Evolutionary conservation across 2,329 filamentous ascomycete genomes (phyloP).

Genomic region (Calonectria honghensis): DNA sequence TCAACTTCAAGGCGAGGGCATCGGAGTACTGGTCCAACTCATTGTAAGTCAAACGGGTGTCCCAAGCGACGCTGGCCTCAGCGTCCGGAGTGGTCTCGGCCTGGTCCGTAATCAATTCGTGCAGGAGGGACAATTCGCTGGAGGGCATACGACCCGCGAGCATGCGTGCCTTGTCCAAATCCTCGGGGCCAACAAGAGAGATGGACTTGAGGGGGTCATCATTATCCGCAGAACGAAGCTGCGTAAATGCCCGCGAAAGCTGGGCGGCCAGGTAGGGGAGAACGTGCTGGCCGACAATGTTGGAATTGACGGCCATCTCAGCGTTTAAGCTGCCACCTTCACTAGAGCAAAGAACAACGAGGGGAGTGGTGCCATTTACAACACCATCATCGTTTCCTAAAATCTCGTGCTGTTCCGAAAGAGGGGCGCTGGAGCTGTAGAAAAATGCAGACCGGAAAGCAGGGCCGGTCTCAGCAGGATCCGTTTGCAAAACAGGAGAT

Average conservation of each 20-base stretch:
- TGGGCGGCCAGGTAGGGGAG: slow-evolving; percentile 15
- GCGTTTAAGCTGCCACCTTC: slow-evolving; percentile 11
- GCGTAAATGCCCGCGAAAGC: slow-evolving; percentile 26
- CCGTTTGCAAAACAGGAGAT: background rate
- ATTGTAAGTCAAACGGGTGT: slow-evolving; percentile 12
- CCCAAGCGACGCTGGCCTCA: slow-evolving; percentile 19
- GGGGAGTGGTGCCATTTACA: slow-evolving; percentile 11
- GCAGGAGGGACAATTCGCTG: background rate
- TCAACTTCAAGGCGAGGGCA: slow-evolving; percentile 5
- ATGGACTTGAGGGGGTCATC: slow-evolving; percentile 23
- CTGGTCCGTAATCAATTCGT: slow-evolving; percentile 15
- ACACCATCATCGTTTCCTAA: slow-evolving; percentile 9
- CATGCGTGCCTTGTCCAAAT: slow-evolving; percentile 22
- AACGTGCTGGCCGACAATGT: slow-evolving; percentile 30
- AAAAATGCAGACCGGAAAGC: background rate
- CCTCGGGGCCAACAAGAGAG: slow-evolving; percentile 1
- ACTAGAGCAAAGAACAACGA: slow-evolving; percentile 12
- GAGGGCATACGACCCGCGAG: slow-evolving; percentile 10
- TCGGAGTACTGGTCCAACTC: slow-evolving; percentile 17
- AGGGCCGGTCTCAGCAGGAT: background rate
- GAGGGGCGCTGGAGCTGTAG: slow-evolving; percentile 9
- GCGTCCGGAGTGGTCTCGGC: slow-evolving; percentile 11
- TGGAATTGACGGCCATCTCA: slow-evolving; percentile 22
- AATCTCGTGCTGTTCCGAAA: slow-evolving; percentile 4
- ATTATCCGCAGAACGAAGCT: slow-evolving; percentile 5